phyloP scores from a whole-genome alignment of 495 filamentous ascomycete species.

The Acidomyces sp. region DNA sequence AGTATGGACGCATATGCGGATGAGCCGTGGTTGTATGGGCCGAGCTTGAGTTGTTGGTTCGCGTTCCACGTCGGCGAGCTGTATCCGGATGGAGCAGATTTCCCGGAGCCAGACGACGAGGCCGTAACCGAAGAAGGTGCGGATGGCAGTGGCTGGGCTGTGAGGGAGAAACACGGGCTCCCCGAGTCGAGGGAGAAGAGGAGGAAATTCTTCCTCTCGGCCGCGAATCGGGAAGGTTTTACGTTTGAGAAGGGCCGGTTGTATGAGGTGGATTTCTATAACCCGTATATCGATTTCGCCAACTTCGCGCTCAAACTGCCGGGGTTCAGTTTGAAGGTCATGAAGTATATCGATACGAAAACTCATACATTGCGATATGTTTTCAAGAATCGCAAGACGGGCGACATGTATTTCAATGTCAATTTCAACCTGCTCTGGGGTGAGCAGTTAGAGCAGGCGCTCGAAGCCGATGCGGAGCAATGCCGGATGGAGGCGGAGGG shows the following conservation, averaged over 20 bases:
- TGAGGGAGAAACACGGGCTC: constrained; percentile 22
- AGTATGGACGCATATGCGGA: constrained; percentile 80
- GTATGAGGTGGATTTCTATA: constrained; percentile 77
- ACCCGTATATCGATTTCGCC: constrained; percentile 75
- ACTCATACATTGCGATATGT: constrained; percentile 28
- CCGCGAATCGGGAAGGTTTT: constrained; percentile 35
- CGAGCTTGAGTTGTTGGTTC: constrained; percentile 59
- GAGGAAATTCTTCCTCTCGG: constrained; percentile 25
- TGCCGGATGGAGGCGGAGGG: too few relatives aligned
- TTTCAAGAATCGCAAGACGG: constrained; percentile 26
- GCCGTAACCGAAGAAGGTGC: constrained; percentile 52
- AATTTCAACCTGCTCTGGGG: constrained; percentile 28
- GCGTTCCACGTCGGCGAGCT: constrained; percentile 46
- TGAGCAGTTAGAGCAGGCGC: constrained; percentile 19
- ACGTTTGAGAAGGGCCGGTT: constrained; percentile 43
- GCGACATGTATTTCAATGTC: constrained; percentile 26
- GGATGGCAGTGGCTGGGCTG: constrained; percentile 41
- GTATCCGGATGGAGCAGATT: constrained; percentile 11
- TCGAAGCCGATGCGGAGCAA: constrained; percentile 9
- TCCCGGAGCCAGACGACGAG: constrained; percentile 29
- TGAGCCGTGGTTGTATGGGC: constrained; percentile 67
- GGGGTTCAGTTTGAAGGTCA: constrained; percentile 26
- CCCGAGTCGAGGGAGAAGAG: constrained; percentile 22
- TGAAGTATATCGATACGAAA: constrained; percentile 29
- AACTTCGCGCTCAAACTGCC: constrained; percentile 30